Base-by-base conservation (phyloP, 352 stramenopile genomes). In the Phytophthora colocasiae region DNA sequence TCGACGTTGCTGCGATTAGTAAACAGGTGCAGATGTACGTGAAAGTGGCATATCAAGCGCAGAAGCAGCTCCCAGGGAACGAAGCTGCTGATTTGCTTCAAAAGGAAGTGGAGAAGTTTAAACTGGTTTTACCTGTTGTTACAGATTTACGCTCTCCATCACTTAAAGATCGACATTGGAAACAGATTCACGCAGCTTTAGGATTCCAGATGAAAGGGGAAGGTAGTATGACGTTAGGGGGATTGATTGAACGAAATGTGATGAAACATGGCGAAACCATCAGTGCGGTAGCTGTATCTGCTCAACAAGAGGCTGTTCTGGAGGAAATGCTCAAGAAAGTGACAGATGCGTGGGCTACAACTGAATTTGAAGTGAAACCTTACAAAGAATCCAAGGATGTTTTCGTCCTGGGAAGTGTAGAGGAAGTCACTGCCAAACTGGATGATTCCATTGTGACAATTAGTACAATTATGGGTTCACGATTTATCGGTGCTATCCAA, bases 351-450 rank as follows among this genome's bases (percentile, higher is more conserved):
- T 98, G 94, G 94, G 77, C 90, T 1, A 87, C 75, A 5, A 93
- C 85, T 4, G 91, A 98, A 66, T 97, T 98, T 45, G 91, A 98
- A 39, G 90, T 98, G 10, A 97, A 97, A 41, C 69, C 66, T 2
- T 98, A 98, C 75, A 98, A 98, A 58, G 94, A 98, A 19, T 83
- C 87, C 12, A 98, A 98, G 59, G 95, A 97, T 45, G 71, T 97
- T 6, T 98, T 97, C 50, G 90, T 98, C 10, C 73, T 98, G 0
- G 95, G 94, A 0, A 96, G 92, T 49, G 86, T 96, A 1, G 91
- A 95, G n/a, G 95, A 98, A 5, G 78, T 98, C 15, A 93, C 93
- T 0, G 84, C 81, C 0, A 93, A 95, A 34, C 77, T 98, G 8
- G 95, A 98, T 49, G 95, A 98, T 55, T 97, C 91, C 4, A 93